Evolutionary conservation across 352 stramenopile species (phyloP), one percentile per base, ranked within the genome.

Genomic region (Aphanomyces cochlioides): DNA sequence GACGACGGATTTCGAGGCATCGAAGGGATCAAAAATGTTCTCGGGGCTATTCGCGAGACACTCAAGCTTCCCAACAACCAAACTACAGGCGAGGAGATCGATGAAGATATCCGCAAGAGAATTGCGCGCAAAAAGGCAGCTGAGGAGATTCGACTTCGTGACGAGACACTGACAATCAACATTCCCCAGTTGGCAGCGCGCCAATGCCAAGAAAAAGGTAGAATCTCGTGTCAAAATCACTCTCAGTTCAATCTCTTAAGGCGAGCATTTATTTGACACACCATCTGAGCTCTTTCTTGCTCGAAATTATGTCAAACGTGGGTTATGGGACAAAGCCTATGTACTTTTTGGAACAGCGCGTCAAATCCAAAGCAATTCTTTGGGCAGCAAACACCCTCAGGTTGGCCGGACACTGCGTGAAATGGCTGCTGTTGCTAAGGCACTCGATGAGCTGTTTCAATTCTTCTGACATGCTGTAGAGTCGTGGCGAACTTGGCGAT

Each of bases 391-490:
- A 13, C 60, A 68, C 21, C 60, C 60, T 8, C 60, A 36, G 15
- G 60, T 68, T 21, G 60, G 60, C n/a, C 38, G 56, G 13, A 58
- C 60, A 17, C 47, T 68, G 7, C 34, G n/a, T 4, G 60, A 68
- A 68, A 61, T 63, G 37, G 60, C 13, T 6, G n/a, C 12, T 15
- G 43, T 58, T 10, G 10, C 4, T 43, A 13, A 64, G 39, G 60
- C 56, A 68, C 36, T 7, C 15, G 5, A 38, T 19, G n/a, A 40
- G 15, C 15, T 61, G 7, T 7, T 59, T 28, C 12, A 66, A 7
- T 56, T 66, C 19, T 61, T 61, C 1, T 61, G 37, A 28, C 28
- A 28, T 28, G 28, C 28, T 28, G 28, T 28, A 28, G 28, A 28
- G 28, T 28, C 28, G 28, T 2, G 28, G 28, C 28, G 28, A 28